Evolutionary conservation across 2,329 filamentous ascomycete species (phyloP).

Genomic region (Colletotrichum truncatum): DNA sequence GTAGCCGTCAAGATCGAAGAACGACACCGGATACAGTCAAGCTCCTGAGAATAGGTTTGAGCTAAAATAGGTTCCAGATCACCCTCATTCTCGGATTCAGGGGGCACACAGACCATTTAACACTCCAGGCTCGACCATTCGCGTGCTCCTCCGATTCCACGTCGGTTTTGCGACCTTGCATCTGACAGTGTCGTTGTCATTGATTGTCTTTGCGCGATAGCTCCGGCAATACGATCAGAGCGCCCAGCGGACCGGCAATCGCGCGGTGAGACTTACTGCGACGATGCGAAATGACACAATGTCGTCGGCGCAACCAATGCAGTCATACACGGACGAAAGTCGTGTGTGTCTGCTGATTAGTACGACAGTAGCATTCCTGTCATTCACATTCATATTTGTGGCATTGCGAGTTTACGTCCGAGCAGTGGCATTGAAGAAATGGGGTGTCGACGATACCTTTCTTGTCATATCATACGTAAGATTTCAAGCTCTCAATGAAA

Average conservation of each 20-base stretch:
- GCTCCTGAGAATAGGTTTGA: not conserved
- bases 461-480: constrained; percentile 13
- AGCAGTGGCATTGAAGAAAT: constrained; percentile 13
- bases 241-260: too few species aligned
- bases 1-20: not conserved
- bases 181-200: too few species aligned
- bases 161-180: too few species aligned
- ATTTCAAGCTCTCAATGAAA: not conserved
- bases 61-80: not conserved
- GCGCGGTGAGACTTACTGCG: not conserved
- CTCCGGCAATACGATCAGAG: too few species aligned
- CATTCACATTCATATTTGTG: constrained; percentile 5
- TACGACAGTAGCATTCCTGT: not conserved
- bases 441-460: constrained; percentile 16
- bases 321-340: not conserved
- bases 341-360: constrained; percentile 7
- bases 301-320: not conserved
- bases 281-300: not conserved
- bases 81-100: too few species aligned
- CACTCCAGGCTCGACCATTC: too few species aligned
- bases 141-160: too few species aligned
- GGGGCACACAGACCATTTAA: too few species aligned
- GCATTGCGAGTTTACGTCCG: constrained; percentile 10
- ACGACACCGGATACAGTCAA: not conserved
- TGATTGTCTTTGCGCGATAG: too few species aligned